These are phyloP conservation scores for Knufia fluminis DNA, from an alignment of 2,329 filamentous ascomycete species.

Conservation along the genomic window DNA sequence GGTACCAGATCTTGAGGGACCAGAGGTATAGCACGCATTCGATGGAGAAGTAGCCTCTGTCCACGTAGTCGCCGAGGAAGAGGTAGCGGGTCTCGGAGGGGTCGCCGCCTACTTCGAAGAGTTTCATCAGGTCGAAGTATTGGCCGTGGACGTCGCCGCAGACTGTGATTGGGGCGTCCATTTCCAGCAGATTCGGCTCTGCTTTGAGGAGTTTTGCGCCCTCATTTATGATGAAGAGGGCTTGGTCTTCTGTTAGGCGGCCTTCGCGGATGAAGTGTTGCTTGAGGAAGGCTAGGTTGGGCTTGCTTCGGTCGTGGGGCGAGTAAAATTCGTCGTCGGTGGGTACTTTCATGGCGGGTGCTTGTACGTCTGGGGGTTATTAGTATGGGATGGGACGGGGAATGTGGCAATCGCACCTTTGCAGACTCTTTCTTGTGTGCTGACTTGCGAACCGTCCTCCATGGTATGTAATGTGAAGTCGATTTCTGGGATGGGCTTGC, in stretches of 20 bases:
- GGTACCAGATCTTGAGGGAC: constrained; percentile 98
- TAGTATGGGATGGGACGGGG: constrained; percentile 1
- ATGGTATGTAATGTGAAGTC: constrained; percentile 98
- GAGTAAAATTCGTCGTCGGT: constrained; percentile 93
- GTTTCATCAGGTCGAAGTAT: constrained; percentile 99
- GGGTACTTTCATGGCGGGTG: constrained; percentile 84
- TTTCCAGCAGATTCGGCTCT: constrained; percentile 94
- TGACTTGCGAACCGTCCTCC: constrained; percentile 95
- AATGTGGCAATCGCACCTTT: constrained; percentile 62
- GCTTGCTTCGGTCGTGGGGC: constrained; percentile 74
- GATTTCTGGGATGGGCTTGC: constrained; percentile 93
- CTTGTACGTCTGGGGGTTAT: constrained; percentile 73
- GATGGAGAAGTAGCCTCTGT: constrained; percentile 97
- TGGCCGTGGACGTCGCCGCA: constrained; percentile 98
- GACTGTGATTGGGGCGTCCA: constrained; percentile 98
- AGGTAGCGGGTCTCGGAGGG: constrained; percentile 93
- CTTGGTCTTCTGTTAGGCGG: constrained; percentile 92
- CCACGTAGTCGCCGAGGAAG: constrained; percentile 95
- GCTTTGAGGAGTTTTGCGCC: constrained; percentile 79
- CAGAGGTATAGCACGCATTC: constrained; percentile 98
- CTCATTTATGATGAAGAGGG: constrained; percentile 83
- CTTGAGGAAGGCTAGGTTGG: constrained; percentile 88
- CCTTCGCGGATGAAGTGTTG: constrained; percentile 98
- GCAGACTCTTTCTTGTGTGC: constrained; percentile 89
- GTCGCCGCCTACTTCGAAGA: constrained; percentile 96